A percentile compares a stretch with the other conserved stretches of the same genome.
phyloP scores from a whole-genome alignment of 345 rosid species.

The Salix dunnii region DNA sequence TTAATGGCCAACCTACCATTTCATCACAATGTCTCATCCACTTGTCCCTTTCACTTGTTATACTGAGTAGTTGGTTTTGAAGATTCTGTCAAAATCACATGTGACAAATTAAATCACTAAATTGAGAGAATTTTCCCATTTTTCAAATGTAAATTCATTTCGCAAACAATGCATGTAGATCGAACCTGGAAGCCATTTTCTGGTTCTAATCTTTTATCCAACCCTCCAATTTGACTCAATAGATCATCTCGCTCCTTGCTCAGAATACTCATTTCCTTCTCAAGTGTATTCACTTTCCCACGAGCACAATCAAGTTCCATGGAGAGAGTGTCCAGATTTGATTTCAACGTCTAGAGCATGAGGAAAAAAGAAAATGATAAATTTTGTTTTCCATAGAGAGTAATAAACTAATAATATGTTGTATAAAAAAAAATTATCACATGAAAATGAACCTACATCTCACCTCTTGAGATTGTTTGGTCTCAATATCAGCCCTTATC shows the following conservation, averaged over 20 bases:
- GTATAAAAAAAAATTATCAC: slow-evolving; percentile 1
- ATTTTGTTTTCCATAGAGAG: not conserved
- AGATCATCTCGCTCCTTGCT: slow-evolving; percentile 46
- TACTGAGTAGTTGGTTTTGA: slow-evolving; percentile 20
- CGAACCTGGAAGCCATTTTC: slow-evolving; percentile 43
- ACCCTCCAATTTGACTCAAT: slow-evolving; percentile 27
- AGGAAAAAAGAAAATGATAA: slow-evolving; percentile 1
- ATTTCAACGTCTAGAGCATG: slow-evolving; percentile 31
- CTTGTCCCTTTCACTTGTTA: slow-evolving; percentile 36
- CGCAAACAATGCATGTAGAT: not conserved
- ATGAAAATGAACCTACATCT: slow-evolving; percentile 21
- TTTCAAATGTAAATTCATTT: no score
- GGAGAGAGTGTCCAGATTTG: slow-evolving; percentile 35
- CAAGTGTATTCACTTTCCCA: slow-evolving; percentile 29
- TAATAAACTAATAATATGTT: not conserved
- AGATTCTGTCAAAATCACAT: slow-evolving; percentile 28
- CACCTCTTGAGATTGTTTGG: slow-evolving; percentile 48
- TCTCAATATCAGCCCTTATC: slow-evolving; percentile 32
- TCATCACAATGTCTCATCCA: slow-evolving; percentile 24
- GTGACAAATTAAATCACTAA: not conserved
- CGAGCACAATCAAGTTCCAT: slow-evolving; percentile 40
- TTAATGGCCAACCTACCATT: slow-evolving; percentile 19
- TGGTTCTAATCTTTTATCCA: slow-evolving; percentile 19
- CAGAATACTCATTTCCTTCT: slow-evolving; percentile 38
- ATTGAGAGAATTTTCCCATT: not conserved